phyloP scores from a whole-genome alignment of 2,329 filamentous ascomycete species.

The Fusarium beomiforme region DNA sequence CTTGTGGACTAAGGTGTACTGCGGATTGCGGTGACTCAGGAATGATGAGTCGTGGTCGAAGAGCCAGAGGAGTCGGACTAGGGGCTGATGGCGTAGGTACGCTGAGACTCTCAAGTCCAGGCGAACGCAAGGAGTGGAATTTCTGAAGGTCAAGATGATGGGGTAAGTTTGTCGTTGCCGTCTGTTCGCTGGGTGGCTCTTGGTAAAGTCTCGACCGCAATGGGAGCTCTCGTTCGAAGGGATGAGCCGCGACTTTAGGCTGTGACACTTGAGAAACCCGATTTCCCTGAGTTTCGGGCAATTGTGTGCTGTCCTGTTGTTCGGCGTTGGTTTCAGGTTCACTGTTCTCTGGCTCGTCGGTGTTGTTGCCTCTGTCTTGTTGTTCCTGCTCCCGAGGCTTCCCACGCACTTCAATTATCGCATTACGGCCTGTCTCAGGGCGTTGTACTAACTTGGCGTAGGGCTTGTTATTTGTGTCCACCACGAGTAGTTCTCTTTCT shows the following conservation, averaged over 20 bases:
- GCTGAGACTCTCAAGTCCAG: neutral
- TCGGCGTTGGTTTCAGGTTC: neutral
- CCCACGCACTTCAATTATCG: neutral
- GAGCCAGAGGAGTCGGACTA: slow-evolving; percentile 45
- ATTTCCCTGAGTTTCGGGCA: neutral
- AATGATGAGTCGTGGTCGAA: slow-evolving; percentile 46
- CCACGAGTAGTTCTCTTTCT: slow-evolving; percentile 68
- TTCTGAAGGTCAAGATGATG: neutral
- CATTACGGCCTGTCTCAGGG: neutral
- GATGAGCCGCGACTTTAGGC: neutral
- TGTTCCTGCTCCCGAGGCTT: neutral
- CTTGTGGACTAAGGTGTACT: slow-evolving; percentile 3
- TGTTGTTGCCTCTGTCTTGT: neutral
- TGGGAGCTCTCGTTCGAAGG: neutral
- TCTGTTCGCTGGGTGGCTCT: neutral
- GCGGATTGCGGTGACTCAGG: slow-evolving; percentile 34
- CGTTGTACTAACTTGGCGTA: slow-evolving; percentile 2
- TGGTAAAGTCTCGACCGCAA: neutral
- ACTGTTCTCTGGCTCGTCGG: neutral
- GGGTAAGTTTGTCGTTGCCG: slow-evolving; percentile 1
- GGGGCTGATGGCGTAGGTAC: slow-evolving; percentile 49
- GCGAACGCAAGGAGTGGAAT: neutral
- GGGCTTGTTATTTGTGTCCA: neutral
- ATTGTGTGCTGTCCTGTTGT: neutral
- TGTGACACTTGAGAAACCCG: neutral